Evolutionary conservation across 23 red algal genomes (phyloP).

Genomic region (Gracilariopsis chorda): DNA sequence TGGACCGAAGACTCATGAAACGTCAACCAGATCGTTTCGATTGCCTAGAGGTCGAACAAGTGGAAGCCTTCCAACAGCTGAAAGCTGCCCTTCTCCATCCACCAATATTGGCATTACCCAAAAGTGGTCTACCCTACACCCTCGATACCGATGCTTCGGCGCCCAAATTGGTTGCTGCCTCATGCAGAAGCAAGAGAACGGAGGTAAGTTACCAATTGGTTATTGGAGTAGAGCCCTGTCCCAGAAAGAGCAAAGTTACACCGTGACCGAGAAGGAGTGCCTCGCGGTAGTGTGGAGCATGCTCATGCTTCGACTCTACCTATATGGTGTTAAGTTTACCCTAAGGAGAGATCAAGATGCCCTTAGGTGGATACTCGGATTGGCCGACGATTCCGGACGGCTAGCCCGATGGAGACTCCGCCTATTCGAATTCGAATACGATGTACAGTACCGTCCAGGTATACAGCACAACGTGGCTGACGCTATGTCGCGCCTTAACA

Average conservation of each 20-base stretch:
- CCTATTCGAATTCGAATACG: neutral
- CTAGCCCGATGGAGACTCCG: neutral
- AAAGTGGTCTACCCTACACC: neutral
- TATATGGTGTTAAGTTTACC: slow-evolving; percentile 2
- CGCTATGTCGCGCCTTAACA: neutral
- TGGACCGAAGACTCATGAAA: neutral
- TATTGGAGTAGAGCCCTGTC: slow-evolving; percentile 28
- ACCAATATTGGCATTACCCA: slow-evolving; percentile 3
- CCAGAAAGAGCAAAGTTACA: neutral
- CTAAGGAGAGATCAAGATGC: slow-evolving; percentile 16
- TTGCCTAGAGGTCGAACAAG: neutral
- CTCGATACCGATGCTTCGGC: neutral
- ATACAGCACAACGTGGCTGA: slow-evolving; percentile 7
- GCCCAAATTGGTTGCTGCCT: slow-evolving; percentile 5
- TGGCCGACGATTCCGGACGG: neutral
- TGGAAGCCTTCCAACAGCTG: slow-evolving; percentile 8
- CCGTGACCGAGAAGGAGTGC: neutral
- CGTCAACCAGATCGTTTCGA: neutral
- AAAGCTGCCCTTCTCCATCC: slow-evolving; percentile 10
- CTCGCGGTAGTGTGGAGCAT: slow-evolving; percentile 42
- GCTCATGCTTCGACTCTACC: slow-evolving; percentile 10
- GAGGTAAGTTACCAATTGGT: neutral
- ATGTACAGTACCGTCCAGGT: neutral
- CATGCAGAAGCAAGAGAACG: slow-evolving; percentile 7
- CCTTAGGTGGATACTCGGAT: slow-evolving; percentile 22